phyloP scores from a whole-genome alignment of 2,329 filamentous ascomycete species.

The Ophiostoma triangulosporum region DNA sequence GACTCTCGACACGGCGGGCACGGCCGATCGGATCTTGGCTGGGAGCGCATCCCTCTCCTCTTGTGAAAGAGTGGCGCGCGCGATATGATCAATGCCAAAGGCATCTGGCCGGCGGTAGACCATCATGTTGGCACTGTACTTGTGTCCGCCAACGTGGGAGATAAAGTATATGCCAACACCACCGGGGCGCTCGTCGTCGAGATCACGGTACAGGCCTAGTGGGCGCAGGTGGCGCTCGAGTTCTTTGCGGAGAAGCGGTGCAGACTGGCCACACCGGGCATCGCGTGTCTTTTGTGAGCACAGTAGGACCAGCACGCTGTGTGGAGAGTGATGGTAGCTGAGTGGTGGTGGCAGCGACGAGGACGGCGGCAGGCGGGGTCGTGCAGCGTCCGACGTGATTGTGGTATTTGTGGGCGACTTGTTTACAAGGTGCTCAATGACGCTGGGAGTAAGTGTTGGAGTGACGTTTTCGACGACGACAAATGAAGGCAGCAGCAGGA shows the following conservation, averaged over 20 bases:
- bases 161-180: slow-evolving; percentile 96
- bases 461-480: slow-evolving; percentile 72
- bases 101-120: slow-evolving; percentile 60
- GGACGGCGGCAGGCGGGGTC: slow-evolving; percentile 16
- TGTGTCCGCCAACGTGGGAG: slow-evolving; percentile 90
- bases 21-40: slow-evolving; percentile 15
- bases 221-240: slow-evolving; percentile 80
- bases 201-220: slow-evolving; percentile 70
- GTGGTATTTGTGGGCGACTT: slow-evolving; percentile 59
- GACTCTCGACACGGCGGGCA: slow-evolving; percentile 17
- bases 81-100: slow-evolving; percentile 37
- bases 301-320: slow-evolving; percentile 76
- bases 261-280: slow-evolving; percentile 85
- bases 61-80: slow-evolving; percentile 22
- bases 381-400: neutral
- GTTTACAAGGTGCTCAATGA: slow-evolving; percentile 60
- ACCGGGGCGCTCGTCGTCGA: slow-evolving; percentile 77
- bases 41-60: slow-evolving; percentile 24
- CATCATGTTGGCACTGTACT: slow-evolving; percentile 90
- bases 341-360: slow-evolving; percentile 18
- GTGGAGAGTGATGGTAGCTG: slow-evolving; percentile 53
- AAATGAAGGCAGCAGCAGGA: slow-evolving; percentile 77
- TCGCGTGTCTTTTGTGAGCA: slow-evolving; percentile 93
- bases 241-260: slow-evolving; percentile 76
- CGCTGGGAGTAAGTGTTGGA: slow-evolving; percentile 54